phyloP scores from a whole-genome alignment of 2,329 filamentous ascomycete species.

The Sclerotinia sclerotiorum region DNA sequence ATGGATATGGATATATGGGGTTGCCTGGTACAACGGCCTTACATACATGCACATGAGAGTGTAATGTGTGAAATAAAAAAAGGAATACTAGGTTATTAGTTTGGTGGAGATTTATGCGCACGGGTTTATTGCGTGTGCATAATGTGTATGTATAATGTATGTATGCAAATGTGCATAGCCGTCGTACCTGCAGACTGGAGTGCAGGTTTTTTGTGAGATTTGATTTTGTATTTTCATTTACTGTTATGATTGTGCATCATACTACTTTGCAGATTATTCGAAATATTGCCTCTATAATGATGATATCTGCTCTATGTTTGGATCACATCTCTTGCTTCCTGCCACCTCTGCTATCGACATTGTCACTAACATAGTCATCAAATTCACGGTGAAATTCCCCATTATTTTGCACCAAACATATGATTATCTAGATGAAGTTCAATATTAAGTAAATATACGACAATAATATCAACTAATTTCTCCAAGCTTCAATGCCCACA shows the following conservation, averaged over 20 bases:
- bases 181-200: constrained; percentile 15
- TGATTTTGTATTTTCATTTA: not conserved
- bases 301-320: not conserved
- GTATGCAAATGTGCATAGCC: constrained; percentile 7
- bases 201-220: constrained; percentile 1
- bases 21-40: constrained; percentile 6
- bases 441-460: constrained; percentile 1
- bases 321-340: too few species aligned
- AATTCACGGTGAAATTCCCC: not conserved
- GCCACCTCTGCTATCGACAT: not conserved
- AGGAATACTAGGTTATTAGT: not conserved
- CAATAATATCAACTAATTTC: not conserved
- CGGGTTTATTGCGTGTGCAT: not conserved
- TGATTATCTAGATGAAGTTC: constrained; percentile 11
- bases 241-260: not conserved
- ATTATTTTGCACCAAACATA: not conserved
- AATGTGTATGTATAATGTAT: not conserved
- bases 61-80: not conserved
- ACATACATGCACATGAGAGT: not conserved
- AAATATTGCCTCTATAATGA: not conserved
- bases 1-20: not conserved
- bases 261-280: not conserved
- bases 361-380: not conserved
- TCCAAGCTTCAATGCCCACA: constrained; percentile 1
- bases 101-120: constrained; percentile 4